Conservation (phyloP, 164 flowering plant species). For the Sedum album region DNA sequence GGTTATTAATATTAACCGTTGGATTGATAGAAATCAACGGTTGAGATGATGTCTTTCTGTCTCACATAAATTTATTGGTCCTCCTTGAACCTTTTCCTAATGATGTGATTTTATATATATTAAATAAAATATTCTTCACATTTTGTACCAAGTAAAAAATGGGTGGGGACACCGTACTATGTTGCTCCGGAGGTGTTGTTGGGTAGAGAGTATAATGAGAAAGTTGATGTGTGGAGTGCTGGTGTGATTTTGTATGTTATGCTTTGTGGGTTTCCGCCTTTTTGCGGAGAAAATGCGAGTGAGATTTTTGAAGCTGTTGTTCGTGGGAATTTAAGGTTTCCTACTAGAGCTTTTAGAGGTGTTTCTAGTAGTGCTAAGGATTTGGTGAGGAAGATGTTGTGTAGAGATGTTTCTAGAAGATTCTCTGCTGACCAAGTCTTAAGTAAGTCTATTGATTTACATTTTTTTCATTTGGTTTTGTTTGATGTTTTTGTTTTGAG, state of each 20-base stretch:
- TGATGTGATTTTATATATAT: no score
- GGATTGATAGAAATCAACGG: no score
- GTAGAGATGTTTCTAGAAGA: slow-evolving; percentile 41
- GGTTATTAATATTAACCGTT: no score
- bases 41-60: no score
- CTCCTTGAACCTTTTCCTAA: no score
- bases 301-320: slow-evolving; percentile 73
- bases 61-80: no score
- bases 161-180: slow-evolving; percentile 86
- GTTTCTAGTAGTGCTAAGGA: slow-evolving; percentile 63
- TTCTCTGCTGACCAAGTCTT: slow-evolving; percentile 21
- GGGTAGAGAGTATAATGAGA: slow-evolving; percentile 60
- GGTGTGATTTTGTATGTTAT: slow-evolving; percentile 71
- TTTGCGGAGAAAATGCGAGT: slow-evolving; percentile 48
- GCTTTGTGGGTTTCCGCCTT: slow-evolving; percentile 69
- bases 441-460: background rate
- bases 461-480: slow-evolving; percentile 49
- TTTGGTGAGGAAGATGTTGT: slow-evolving; percentile 56
- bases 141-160: no score
- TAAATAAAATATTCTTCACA: no score
- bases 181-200: slow-evolving; percentile 79
- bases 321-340: slow-evolving; percentile 60
- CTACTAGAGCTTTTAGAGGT: slow-evolving; percentile 35
- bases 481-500: slow-evolving; percentile 24
- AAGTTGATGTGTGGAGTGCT: slow-evolving; percentile 82